A percentile compares a stretch with the other conserved stretches of the same genome.
phyloP scores from a whole-genome alignment of 108 stramenopile species.

The Pseudonitzschia multistriata region DNA sequence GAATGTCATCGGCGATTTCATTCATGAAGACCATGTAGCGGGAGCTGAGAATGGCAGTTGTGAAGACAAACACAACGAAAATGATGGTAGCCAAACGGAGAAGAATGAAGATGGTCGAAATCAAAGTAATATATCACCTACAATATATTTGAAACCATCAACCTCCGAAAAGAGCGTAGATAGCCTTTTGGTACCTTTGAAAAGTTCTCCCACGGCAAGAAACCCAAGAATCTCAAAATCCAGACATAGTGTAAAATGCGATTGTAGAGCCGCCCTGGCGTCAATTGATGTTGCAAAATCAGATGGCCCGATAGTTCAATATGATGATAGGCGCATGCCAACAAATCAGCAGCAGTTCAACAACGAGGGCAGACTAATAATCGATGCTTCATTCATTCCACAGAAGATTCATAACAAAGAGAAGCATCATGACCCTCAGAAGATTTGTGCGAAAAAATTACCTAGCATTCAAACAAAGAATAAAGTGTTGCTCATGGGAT shows the following conservation, averaged over 20 bases:
- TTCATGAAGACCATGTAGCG: not conserved
- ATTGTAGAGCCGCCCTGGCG: not conserved
- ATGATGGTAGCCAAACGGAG: not conserved
- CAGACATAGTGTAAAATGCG: not conserved
- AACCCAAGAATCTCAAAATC: not conserved
- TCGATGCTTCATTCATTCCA: not conserved
- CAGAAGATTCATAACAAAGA: not conserved
- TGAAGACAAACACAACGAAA: not conserved
- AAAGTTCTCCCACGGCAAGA: not conserved
- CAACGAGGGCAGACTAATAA: not conserved
- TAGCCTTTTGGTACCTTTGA: not conserved
- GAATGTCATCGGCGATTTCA: slow-evolving; percentile 5
- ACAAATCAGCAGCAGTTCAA: not conserved
- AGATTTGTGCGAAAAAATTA: not conserved
- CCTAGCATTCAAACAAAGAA: not conserved
- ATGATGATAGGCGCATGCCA: not conserved
- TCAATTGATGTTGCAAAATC: not conserved
- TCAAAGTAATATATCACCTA: not conserved
- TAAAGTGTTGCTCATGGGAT: slow-evolving; percentile 6
- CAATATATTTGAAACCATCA: not conserved
- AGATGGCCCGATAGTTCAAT: not conserved
- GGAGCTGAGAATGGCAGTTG: not conserved
- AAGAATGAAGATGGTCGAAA: not conserved
- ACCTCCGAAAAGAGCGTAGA: not conserved
- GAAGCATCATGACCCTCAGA: not conserved